Base-by-base conservation (phyloP, 805 yeast species). In the Scheffersomyces amazonensis region DNA sequence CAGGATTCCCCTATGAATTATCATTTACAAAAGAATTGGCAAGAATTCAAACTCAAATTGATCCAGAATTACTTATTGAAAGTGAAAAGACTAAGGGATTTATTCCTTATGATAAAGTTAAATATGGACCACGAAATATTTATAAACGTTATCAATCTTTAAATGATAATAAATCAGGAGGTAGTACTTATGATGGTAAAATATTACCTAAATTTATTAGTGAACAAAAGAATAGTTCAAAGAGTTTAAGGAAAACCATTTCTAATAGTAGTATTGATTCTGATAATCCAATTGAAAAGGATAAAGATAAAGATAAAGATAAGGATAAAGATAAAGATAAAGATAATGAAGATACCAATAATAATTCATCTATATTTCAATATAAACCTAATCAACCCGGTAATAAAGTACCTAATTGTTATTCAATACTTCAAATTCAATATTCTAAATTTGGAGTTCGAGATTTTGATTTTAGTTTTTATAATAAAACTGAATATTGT, bases 391-490 rank as follows among this genome's bases (percentile, higher is more conserved):
- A 40, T 31, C 39, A 32, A 32, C 43, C 22, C 39, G 42, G 30
- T 27, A 41, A 21, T 18, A 48, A 39, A 66, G 74, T 50, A 54
- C 96, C 96, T 1, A 81, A 82, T 36, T 85, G 90, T 24, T 91
- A 83, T 63, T 69, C 80, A 29, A 78, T 81, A 49, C 67, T 87
- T 32, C 85, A 83, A 42, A 86, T 91, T 37, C 75, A 83, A 30
- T 91, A 90, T 59, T 85, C 95, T 40, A 82, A 78, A 50, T 91
- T 88, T 60, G 99, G 99, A 19, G 89, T 93, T 21, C 88, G 84
- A 49, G 96, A 89, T 58, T 93, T 93, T 62, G 96, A 91, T 63
- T 91, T 93, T 56, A 81, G 77, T 37, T 83, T 81, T 50, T 91
- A 84, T 66, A 91, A 91, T 55, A 70, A 71, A 28, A 85, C 97